Conservation (phyloP, 2,329 filamentous ascomycete species). For the Parascedosporium putredinis region DNA sequence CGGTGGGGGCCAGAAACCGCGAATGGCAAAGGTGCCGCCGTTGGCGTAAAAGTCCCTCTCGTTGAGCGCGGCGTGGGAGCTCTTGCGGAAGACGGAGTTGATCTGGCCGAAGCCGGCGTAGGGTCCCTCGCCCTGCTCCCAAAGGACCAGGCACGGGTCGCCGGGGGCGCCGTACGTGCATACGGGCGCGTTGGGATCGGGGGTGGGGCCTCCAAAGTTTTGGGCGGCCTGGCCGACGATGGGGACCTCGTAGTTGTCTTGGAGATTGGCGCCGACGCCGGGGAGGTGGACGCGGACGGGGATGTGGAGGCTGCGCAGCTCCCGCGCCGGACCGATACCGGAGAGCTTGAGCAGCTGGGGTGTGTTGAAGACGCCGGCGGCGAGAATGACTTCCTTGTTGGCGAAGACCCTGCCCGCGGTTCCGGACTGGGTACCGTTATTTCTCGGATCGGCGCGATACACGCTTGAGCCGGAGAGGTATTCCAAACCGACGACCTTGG, state of each 20-base stretch:
- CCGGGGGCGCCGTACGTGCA: constrained; percentile 18
- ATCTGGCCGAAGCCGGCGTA: constrained; percentile 14
- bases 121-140: constrained; percentile 19
- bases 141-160: constrained; percentile 22
- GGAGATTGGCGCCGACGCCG: constrained; percentile 20
- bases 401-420: constrained; percentile 11
- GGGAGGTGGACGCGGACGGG: constrained; percentile 40
- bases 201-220: constrained; percentile 17
- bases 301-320: constrained; percentile 25
- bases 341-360: constrained; percentile 39
- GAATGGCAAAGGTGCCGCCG: constrained; percentile 13
- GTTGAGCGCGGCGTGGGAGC: constrained; percentile 4
- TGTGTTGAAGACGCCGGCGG: constrained; percentile 16
- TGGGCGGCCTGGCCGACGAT: constrained; percentile 19
- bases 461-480: constrained; percentile 10
- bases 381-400: constrained; percentile 14
- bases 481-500: constrained; percentile 27
- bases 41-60: constrained; percentile 13
- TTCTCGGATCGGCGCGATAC: constrained; percentile 10
- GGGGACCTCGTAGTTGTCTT: constrained; percentile 21
- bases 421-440: constrained; percentile 2
- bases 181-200: neutral
- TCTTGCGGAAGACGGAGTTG: constrained; percentile 9
- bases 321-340: constrained; percentile 30
- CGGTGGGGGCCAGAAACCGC: constrained; percentile 15